Percentiles rank a stretch among this genome's conserved stretches.
phyloP scores from a whole-genome alignment of 768 basidiomycete species.

The Pleurotus ostreatus region DNA sequence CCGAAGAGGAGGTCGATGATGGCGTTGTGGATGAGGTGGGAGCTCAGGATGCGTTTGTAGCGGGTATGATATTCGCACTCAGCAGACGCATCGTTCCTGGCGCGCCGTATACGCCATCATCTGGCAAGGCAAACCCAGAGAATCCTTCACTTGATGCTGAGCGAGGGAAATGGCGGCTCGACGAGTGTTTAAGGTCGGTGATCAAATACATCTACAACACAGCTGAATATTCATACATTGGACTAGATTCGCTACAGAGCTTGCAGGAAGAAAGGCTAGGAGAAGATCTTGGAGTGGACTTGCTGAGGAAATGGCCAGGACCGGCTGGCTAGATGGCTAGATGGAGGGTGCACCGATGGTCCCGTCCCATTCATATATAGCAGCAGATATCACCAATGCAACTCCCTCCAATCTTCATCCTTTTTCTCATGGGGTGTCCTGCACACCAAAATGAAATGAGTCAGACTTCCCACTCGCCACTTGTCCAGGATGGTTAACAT shows the following conservation, averaged over 20 bases:
- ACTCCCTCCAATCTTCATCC: not conserved
- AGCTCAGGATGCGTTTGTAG: conserved; percentile 79
- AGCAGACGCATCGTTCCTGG: conserved; percentile 72
- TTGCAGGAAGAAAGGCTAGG: conserved; percentile 72
- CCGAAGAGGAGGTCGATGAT: conserved; percentile 28
- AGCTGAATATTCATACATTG: not conserved
- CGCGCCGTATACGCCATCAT: conserved; percentile 66
- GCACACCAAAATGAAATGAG: not conserved
- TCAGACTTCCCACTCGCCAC: not conserved
- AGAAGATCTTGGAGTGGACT: conserved; percentile 62
- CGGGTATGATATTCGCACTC: conserved; percentile 82
- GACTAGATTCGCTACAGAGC: conserved; percentile 76
- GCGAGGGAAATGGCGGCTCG: conserved; percentile 66
- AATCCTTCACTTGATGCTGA: conserved; percentile 30
- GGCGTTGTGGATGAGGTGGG: conserved; percentile 67
- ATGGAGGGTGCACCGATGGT: too few species aligned
- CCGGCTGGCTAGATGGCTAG: conserved; percentile 66
- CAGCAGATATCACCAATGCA: not conserved
- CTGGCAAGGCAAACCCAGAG: conserved; percentile 32
- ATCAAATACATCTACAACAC: not conserved
- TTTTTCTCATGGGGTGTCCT: not conserved
- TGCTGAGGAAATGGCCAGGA: conserved; percentile 66
- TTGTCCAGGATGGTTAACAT: not conserved
- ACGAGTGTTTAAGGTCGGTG: conserved; percentile 73
- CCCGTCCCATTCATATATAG: too few species aligned